Percentiles rank a stretch among this genome's conserved stretches.
These are phyloP conservation scores for Chlamydomonas schloesseri DNA, from an alignment of 139 green algal species.

Conservation along the genomic window DNA sequence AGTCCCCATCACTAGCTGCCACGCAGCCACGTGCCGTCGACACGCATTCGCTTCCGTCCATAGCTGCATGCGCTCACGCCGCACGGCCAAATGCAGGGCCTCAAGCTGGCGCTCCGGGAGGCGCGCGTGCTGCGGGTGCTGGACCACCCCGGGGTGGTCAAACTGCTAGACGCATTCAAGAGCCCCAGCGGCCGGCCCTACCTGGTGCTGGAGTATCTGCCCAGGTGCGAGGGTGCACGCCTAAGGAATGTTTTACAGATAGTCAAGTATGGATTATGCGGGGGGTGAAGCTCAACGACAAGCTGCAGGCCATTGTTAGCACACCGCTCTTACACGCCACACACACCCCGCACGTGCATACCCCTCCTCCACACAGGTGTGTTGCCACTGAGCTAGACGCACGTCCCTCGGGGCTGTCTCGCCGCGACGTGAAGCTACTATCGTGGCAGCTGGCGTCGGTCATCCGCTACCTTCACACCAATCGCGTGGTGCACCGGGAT, in stretches of 20 bases:
- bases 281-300: too few relatives aligned
- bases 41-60: too few relatives aligned
- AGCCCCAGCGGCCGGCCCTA: slow-evolving; percentile 46
- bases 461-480: not conserved
- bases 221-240: not conserved
- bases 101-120: slow-evolving; percentile 38
- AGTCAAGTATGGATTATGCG: too few relatives aligned
- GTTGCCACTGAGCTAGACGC: not conserved
- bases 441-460: slow-evolving; percentile 1
- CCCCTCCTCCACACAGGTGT: not conserved
- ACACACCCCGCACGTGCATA: too few relatives aligned
- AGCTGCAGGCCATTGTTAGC: too few relatives aligned
- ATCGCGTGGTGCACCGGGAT: slow-evolving; percentile 70
- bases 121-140: slow-evolving; percentile 13
- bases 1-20: too few relatives aligned
- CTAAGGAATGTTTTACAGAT: too few relatives aligned
- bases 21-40: too few relatives aligned
- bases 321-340: too few relatives aligned
- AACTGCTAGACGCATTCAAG: slow-evolving; percentile 43
- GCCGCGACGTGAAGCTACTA: not conserved
- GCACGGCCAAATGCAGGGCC: not conserved
- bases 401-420: not conserved
- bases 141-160: slow-evolving; percentile 47
- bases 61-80: too few relatives aligned
- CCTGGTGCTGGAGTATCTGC: slow-evolving; percentile 39